These are phyloP conservation scores for Mycena galopus DNA, from an alignment of 768 basidiomycete genomes.

Conservation along the genomic window DNA sequence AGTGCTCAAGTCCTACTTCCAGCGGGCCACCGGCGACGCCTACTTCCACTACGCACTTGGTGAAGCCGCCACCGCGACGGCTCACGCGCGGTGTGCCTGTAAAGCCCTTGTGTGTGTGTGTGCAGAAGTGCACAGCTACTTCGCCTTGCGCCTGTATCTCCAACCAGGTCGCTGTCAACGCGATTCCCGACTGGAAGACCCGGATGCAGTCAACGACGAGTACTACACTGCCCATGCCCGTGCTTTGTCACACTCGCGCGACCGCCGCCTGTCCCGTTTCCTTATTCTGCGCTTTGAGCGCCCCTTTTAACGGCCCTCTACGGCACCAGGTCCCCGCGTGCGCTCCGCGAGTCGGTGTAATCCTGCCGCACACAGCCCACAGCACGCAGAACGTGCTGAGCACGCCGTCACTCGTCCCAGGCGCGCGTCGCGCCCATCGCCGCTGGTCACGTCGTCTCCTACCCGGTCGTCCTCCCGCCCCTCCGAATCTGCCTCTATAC, in stretches of 20 bases:
- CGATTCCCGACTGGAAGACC: neutral
- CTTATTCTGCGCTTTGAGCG: neutral
- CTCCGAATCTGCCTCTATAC: no score
- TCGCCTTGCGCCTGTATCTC: neutral
- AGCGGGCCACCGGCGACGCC: constrained; percentile 11
- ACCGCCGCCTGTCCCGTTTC: neutral
- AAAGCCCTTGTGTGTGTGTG: neutral
- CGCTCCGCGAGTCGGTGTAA: neutral
- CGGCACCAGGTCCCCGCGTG: neutral
- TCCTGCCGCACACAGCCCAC: neutral
- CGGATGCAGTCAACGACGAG: neutral
- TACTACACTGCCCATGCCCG: constrained; percentile 3
- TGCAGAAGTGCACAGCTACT: no score
- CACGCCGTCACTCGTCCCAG: neutral
- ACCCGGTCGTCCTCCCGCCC: neutral
- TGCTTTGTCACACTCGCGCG: neutral
- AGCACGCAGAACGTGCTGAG: neutral
- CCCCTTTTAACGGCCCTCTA: no score
- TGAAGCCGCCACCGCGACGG: neutral
- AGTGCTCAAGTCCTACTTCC: neutral
- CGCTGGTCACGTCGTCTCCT: neutral
- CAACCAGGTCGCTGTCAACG: neutral
- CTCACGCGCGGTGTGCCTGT: no score
- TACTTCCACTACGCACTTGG: neutral
- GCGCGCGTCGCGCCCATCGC: neutral